phyloP scores from a whole-genome alignment of 2,329 filamentous ascomycete genomes.

The Macrophomina phaseolina region DNA sequence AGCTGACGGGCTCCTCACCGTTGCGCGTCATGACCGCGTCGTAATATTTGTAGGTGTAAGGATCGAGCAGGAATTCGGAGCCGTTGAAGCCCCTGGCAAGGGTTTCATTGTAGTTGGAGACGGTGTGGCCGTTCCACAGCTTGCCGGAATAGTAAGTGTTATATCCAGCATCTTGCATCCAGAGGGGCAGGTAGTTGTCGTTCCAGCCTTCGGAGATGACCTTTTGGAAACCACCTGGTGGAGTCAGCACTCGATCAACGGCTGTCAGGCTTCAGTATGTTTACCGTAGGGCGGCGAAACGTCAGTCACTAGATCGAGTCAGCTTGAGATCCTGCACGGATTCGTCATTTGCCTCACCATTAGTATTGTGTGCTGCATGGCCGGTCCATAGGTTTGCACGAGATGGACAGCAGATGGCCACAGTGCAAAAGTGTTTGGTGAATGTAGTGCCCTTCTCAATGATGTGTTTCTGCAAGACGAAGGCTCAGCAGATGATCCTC shows the following conservation, averaged over 20 bases:
- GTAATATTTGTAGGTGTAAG: conserved; percentile 70
- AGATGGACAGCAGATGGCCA: conserved; percentile 71
- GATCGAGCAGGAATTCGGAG: conserved; percentile 64
- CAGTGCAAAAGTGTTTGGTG: conserved; percentile 69
- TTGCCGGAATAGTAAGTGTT: conserved; percentile 78
- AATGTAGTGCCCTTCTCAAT: conserved; percentile 65
- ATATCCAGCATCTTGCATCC: conserved; percentile 72
- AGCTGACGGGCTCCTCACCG: conserved; percentile 59
- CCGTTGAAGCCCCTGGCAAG: conserved; percentile 64
- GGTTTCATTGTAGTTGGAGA: conserved; percentile 66
- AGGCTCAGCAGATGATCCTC: too few species aligned
- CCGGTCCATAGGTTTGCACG: conserved; percentile 70
- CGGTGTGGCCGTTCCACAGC: conserved; percentile 69
- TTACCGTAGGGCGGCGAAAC: conserved; percentile 57
- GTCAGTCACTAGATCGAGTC: conserved; percentile 55
- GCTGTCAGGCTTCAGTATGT: background rate
- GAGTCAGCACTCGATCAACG: background rate
- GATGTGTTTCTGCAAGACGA: conserved; percentile 53
- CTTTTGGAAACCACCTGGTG: conserved; percentile 64
- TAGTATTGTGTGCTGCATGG: conserved; percentile 71
- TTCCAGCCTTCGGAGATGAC: conserved; percentile 70
- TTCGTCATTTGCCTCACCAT: conserved; percentile 44
- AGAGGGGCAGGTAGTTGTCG: conserved; percentile 70
- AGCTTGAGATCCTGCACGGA: background rate
- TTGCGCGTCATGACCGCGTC: conserved; percentile 70